Evolutionary conservation across 2,329 filamentous ascomycete genomes (phyloP).

Genomic region (Ophiocordyceps robertsii): DNA sequence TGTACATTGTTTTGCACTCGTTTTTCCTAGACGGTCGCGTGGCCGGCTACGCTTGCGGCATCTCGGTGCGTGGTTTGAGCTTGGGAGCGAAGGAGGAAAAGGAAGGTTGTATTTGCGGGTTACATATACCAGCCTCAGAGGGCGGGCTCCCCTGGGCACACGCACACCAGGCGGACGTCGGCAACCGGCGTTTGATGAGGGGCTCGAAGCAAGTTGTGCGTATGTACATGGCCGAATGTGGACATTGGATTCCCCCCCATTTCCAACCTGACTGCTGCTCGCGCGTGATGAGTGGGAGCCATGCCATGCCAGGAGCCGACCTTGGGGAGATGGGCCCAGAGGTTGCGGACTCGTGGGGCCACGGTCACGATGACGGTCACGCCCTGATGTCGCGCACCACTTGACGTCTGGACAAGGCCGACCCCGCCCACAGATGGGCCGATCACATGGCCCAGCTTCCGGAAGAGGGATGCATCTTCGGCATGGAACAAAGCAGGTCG

Average conservation of each 20-base stretch:
- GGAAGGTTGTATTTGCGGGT: constrained; percentile 1
- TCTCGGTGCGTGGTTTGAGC: background rate
- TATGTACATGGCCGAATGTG: background rate
- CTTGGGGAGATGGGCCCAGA: too few species aligned
- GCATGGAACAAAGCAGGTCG: too few species aligned
- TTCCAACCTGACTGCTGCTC: background rate
- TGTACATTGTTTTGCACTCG: constrained; percentile 18
- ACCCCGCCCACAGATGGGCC: too few species aligned
- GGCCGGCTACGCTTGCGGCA: background rate
- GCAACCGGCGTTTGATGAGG: constrained; percentile 2
- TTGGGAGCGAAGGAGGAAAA: background rate
- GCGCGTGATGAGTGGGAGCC: too few species aligned
- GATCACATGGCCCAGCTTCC: too few species aligned
- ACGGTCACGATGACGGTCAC: too few species aligned
- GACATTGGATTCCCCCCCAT: background rate
- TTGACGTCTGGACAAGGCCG: too few species aligned
- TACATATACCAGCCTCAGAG: constrained; percentile 4
- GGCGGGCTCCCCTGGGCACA: constrained; percentile 1
- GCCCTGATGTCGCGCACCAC: too few species aligned
- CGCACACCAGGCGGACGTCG: background rate
- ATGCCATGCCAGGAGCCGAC: too few species aligned
- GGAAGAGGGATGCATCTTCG: too few species aligned
- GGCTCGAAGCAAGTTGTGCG: background rate
- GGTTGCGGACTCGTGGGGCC: too few species aligned
- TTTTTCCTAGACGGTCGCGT: background rate